phyloP scores from a whole-genome alignment of 108 stramenopile genomes.

The Cyclostephanos invisitatus region DNA sequence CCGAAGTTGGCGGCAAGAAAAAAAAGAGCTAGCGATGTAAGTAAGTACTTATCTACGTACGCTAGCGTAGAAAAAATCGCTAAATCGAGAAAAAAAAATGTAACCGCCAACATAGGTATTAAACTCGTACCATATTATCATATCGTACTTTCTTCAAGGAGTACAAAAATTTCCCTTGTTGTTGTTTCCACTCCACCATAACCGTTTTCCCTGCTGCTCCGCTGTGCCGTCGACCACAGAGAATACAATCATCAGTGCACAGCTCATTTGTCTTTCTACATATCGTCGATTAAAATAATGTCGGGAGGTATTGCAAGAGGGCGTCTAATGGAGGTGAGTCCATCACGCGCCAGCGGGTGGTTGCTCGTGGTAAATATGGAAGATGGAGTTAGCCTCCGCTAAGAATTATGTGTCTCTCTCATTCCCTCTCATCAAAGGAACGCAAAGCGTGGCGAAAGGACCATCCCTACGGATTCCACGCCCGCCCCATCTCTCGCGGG shows the following conservation, averaged over 20 bases:
- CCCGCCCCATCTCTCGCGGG: conserved; percentile 79
- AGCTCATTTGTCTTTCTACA: not conserved
- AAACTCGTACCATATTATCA: too few relatives aligned
- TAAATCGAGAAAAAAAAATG: too few relatives aligned
- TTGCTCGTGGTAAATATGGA: not conserved
- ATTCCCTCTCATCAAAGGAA: conserved; percentile 63
- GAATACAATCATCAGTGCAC: not conserved
- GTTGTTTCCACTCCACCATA: too few relatives aligned
- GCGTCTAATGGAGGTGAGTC: conserved; percentile 51
- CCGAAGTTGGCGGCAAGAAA: too few relatives aligned
- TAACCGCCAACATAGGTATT: too few relatives aligned
- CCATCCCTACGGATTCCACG: conserved; percentile 97
- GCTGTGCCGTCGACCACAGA: too few relatives aligned
- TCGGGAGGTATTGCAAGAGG: conserved; percentile 53
- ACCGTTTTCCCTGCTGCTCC: too few relatives aligned
- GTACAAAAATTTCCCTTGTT: too few relatives aligned
- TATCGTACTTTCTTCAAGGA: too few relatives aligned
- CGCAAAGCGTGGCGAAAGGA: conserved; percentile 94
- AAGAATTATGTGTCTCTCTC: not conserved
- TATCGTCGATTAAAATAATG: not conserved
- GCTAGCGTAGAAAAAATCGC: too few relatives aligned
- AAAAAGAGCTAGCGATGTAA: too few relatives aligned
- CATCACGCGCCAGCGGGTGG: not conserved
- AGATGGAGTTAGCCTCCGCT: not conserved
- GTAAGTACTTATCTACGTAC: too few relatives aligned